These are phyloP conservation scores for Erythrophleum ivorense DNA, from an alignment of 331 rosid species.

Conservation along the genomic window DNA sequence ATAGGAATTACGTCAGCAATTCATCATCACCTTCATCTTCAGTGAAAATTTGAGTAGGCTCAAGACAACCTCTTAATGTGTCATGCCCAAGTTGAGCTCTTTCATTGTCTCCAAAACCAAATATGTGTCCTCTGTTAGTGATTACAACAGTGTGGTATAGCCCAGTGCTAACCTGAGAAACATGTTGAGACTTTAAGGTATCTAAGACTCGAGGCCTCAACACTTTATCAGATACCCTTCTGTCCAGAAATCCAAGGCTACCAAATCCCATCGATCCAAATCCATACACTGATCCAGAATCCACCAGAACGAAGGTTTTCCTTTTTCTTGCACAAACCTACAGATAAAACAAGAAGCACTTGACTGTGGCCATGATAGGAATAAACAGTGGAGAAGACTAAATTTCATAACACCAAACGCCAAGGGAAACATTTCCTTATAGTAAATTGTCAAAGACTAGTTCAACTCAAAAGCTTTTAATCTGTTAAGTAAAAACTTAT, in stretches of 20 bases:
- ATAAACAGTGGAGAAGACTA: not conserved
- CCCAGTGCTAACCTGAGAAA: conserved; percentile 91
- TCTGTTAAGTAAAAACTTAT: too few species aligned
- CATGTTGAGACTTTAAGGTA: conserved; percentile 68
- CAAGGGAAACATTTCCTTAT: not conserved
- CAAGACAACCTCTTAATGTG: conserved; percentile 71
- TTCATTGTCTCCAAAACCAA: conserved; percentile 95
- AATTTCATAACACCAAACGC: not conserved
- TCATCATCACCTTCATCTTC: conserved; percentile 51
- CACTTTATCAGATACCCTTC: conserved; percentile 73
- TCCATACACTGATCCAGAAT: conserved; percentile 76
- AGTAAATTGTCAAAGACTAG: too few species aligned
- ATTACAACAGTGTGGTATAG: conserved; percentile 79
- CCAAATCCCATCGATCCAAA: conserved; percentile 94
- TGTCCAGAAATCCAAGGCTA: conserved; percentile 85
- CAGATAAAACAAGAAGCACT: conserved; percentile 46
- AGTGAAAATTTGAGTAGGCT: conserved; percentile 72
- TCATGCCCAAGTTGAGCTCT: conserved; percentile 93
- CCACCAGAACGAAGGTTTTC: conserved; percentile 81
- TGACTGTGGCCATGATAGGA: not conserved
- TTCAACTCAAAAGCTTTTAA: too few species aligned
- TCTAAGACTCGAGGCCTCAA: conserved; percentile 67
- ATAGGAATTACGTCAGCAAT: conserved; percentile 18
- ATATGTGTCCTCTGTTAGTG: conserved; percentile 71
- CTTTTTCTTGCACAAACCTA: conserved; percentile 92